Percentiles rank a stretch among this genome's conserved stretches.
phyloP scores from a whole-genome alignment of 1,284 basidiomycete species.

The Schizophyllum amplum region DNA sequence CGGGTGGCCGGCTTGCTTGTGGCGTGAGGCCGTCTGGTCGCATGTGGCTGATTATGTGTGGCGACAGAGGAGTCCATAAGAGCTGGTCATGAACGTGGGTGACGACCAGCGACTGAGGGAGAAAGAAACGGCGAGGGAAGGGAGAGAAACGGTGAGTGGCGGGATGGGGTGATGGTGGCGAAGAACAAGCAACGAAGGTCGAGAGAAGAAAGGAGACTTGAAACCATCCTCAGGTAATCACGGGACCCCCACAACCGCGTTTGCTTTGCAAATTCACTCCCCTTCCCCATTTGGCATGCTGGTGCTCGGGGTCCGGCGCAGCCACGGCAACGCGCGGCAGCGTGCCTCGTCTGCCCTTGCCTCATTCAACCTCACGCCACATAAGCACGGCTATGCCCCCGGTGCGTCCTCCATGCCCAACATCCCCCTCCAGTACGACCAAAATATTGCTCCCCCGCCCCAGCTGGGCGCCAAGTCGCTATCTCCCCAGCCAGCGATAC shows the following conservation, averaged over 20 bases:
- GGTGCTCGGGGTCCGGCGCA: not conserved
- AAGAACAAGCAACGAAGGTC: slow-evolving; percentile 23
- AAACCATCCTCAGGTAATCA: slow-evolving; percentile 3
- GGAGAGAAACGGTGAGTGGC: slow-evolving; percentile 29
- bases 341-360: not conserved
- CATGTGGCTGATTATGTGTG: slow-evolving; percentile 34
- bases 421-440: too few species aligned
- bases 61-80: slow-evolving; percentile 22
- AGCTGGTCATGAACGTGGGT: slow-evolving; percentile 27
- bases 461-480: too few species aligned
- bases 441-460: too few species aligned
- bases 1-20: slow-evolving; percentile 42
- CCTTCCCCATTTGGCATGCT: not conserved
- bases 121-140: not conserved
- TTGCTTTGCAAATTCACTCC: slow-evolving; percentile 6
- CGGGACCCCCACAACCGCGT: not conserved
- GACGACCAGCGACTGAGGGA: slow-evolving; percentile 13
- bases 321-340: not conserved
- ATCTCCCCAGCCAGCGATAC: not conserved
- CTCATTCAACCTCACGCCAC: not conserved
- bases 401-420: too few species aligned
- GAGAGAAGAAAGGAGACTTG: slow-evolving; percentile 9
- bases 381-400: not conserved
- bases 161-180: slow-evolving; percentile 23
- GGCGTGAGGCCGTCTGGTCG: slow-evolving; percentile 48